phyloP scores from a whole-genome alignment of 2,329 filamentous ascomycete genomes.

The Trichoderma hamatum region DNA sequence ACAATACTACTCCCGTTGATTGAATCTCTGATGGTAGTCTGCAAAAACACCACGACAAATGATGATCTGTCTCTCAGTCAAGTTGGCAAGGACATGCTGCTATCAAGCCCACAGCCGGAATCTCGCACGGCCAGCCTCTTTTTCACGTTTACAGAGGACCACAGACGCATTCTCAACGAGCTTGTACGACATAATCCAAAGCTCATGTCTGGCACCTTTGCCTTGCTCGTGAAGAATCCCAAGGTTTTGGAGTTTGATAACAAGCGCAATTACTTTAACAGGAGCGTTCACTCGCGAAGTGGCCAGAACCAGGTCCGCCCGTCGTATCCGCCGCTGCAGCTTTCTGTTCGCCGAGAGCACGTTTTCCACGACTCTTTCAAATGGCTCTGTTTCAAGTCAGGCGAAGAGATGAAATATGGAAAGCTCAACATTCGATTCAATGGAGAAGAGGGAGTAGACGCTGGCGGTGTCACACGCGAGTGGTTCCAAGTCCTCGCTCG shows the following conservation, averaged over 20 bases:
- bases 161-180: constrained; percentile 96
- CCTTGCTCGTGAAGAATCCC: constrained; percentile 93
- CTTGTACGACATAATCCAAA: constrained; percentile 96
- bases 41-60: constrained; percentile 90
- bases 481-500: constrained; percentile 98
- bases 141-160: constrained; percentile 96
- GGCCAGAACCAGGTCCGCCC: constrained; percentile 71
- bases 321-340: constrained; percentile 72
- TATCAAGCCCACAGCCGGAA: constrained; percentile 76
- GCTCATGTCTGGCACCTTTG: constrained; percentile 98
- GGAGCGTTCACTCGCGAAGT: constrained; percentile 76
- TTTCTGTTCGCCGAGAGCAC: constrained; percentile 88
- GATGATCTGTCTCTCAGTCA: constrained; percentile 60
- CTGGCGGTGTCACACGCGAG: constrained; percentile 94
- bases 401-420: constrained; percentile 98
- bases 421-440: constrained; percentile 98
- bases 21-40: constrained; percentile 97
- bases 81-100: constrained; percentile 66
- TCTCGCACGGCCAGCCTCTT: constrained; percentile 85
- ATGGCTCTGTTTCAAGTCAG: constrained; percentile 94
- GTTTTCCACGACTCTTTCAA: constrained; percentile 99
- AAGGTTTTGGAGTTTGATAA: constrained; percentile 99
- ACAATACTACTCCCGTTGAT: constrained; percentile 94
- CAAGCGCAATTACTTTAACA: constrained; percentile 98
- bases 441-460: constrained; percentile 96